phyloP scores from a whole-genome alignment of 2,329 filamentous ascomycete genomes.

The Neonectria punicea region DNA sequence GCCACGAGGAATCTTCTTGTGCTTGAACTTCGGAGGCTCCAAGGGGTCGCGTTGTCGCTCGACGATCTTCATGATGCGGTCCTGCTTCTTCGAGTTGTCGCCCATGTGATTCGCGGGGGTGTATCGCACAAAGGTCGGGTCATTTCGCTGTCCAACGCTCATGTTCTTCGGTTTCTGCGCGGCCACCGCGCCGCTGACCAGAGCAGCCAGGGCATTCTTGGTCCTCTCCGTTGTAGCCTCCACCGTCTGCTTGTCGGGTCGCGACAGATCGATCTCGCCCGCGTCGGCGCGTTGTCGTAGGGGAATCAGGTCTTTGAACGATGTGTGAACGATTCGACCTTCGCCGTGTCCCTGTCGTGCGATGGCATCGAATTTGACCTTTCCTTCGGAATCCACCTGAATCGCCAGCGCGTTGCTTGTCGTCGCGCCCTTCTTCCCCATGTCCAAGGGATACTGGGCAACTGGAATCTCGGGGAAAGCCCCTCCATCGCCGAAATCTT shows the following conservation, averaged over 20 bases:
- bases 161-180: constrained; percentile 97
- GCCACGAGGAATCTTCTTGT: constrained; percentile 96
- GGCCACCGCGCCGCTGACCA: constrained; percentile 87
- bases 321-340: constrained; percentile 87
- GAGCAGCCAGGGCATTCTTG: constrained; percentile 81
- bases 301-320: constrained; percentile 96
- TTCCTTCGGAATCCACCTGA: constrained; percentile 89
- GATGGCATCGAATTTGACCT: constrained; percentile 96
- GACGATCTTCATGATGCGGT: constrained; percentile 98
- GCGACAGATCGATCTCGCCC: constrained; percentile 87
- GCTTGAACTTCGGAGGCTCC: constrained; percentile 98
- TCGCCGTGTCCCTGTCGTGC: constrained; percentile 88
- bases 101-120: constrained; percentile 98
- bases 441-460: constrained; percentile 94
- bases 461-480: constrained; percentile 94
- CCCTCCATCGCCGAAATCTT: constrained; percentile 96
- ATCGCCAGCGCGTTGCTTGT: constrained; percentile 90
- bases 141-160: constrained; percentile 80
- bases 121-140: constrained; percentile 94
- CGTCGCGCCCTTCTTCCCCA: constrained; percentile 82
- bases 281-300: constrained; percentile 92
- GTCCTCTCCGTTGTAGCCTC: constrained; percentile 87
- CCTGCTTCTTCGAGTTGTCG: constrained; percentile 83
- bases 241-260: constrained; percentile 87
- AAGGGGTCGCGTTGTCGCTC: constrained; percentile 93